phyloP scores from a whole-genome alignment of 768 basidiomycete species.

The Lactarius sp. region DNA sequence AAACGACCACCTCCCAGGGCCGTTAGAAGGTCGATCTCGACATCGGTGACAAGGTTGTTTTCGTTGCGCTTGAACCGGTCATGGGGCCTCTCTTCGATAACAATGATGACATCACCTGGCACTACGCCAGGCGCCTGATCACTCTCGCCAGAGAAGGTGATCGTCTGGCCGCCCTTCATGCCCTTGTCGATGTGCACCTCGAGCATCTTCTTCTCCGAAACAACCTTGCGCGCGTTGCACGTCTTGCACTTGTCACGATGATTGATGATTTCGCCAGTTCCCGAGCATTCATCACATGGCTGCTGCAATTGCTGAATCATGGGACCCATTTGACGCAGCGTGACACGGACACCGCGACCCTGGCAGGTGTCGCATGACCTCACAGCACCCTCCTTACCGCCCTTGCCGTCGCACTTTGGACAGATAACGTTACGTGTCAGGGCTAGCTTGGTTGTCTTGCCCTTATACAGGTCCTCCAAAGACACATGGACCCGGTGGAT shows the following conservation, averaged over 20 bases:
- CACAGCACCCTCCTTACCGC: conserved; percentile 96
- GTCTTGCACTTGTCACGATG: conserved; percentile 83
- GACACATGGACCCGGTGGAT: conserved; percentile 94
- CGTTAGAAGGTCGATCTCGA: conserved; percentile 91
- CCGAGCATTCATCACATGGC: conserved; percentile 87
- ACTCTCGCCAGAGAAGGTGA: conserved; percentile 84
- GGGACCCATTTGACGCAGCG: conserved; percentile 94
- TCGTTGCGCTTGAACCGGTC: conserved; percentile 85
- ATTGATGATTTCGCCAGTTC: conserved; percentile 94
- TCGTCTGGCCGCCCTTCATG: conserved; percentile 91
- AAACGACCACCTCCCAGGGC: conserved; percentile 91
- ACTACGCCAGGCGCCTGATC: conserved; percentile 86
- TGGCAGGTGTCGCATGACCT: conserved; percentile 69
- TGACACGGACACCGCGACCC: conserved; percentile 88
- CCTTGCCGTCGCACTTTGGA: conserved; percentile 89
- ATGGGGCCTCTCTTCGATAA: conserved; percentile 90
- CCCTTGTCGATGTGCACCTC: conserved; percentile 99
- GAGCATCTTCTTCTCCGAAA: conserved; percentile 92
- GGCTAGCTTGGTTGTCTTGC: conserved; percentile 97
- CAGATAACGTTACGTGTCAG: conserved; percentile 95
- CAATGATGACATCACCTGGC: conserved; percentile 92
- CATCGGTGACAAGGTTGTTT: conserved; percentile 77
- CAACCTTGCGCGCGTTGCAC: conserved; percentile 94
- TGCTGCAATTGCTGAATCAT: conserved; percentile 99
- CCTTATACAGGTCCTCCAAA: conserved; percentile 98